Evolutionary conservation across 176 grass and related monocot species (phyloP).

Genomic region (Chloris gayana): DNA sequence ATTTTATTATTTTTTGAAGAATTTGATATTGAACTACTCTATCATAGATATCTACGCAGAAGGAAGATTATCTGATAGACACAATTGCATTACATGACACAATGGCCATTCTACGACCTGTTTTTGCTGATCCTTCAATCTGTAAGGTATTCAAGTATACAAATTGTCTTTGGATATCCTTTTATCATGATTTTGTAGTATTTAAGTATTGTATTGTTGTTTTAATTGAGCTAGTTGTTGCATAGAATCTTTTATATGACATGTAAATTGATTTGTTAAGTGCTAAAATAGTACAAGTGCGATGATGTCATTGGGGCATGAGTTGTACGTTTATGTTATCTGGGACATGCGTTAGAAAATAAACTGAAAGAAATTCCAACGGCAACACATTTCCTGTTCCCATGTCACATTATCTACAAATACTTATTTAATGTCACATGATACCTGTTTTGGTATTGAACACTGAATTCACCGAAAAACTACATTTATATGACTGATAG

Average conservation of each 20-base stretch:
- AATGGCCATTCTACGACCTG: constrained; percentile 69
- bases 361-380: not conserved
- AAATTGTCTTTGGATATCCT: constrained; percentile 3
- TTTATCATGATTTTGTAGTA: constrained; percentile 10
- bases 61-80: constrained; percentile 91
- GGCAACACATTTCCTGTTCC: not conserved
- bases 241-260: not conserved
- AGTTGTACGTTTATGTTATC: not conserved
- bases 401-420: constrained; percentile 7
- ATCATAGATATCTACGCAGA: constrained; percentile 75
- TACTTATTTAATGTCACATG: constrained; percentile 8
- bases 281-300: constrained; percentile 26
- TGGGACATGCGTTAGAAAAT: constrained; percentile 4
- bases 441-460: not conserved
- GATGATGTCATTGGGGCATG: not conserved
- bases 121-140: constrained; percentile 78
- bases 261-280: constrained; percentile 4
- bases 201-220: constrained; percentile 4
- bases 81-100: constrained; percentile 85
- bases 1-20: constrained; percentile 19
- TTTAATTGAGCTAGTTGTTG: constrained; percentile 2
- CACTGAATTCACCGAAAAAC: not conserved
- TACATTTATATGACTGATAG: not conserved
- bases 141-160: constrained; percentile 68
- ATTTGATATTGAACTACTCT: constrained; percentile 21